Evolutionary conservation across 116 monocot species (phyloP), one percentile per base, ranked within the genome.

Genomic region (Dioscorea cayenensis): DNA sequence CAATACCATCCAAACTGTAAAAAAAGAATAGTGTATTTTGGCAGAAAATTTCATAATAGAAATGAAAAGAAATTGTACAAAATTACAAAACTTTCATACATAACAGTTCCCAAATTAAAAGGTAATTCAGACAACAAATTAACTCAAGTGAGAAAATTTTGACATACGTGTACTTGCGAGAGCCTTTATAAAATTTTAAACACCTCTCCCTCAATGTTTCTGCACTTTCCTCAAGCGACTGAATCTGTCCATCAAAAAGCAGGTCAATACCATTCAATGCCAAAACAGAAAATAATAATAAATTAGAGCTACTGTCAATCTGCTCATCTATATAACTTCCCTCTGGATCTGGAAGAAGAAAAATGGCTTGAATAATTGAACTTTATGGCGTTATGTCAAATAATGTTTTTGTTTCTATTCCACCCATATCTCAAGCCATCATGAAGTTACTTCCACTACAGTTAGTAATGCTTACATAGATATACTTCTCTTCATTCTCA

Each of bases 181-280:
- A 97, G 68, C 96, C 93, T 84, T 97, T 97, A 67, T 97, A 88
- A 68, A 97, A 97, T 84, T 86, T 97, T 6, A 90, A 73, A 67
- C 83, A 90, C 61, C 93, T 87, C 75, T 97, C 96, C 64, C 96
- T 80, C 49, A 97, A 75, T 50, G 77, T 83, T 64, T 97, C 92
- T 63, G 92, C 85, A 74, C 83, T 81, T 79, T 96, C 96, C 74
- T 92, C 93, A 36, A 97, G 88, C 62, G 96, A 77, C 61, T 92
- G 90, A 58, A 97, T 80, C 96, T 97, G 92, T 81, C 77, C 49
- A 73, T n/a, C 20, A 74, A 27, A 71, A 71, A 72, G 28, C 27
- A 77, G 71, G 36, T 38, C n/a, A 43, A 18, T 11, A 20, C n/a
- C 22, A 27, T 20, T 21, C 62, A 23, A 55, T 16, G 17, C 17